Evolutionary conservation across 192 early-diverging fungal species (phyloP).

Genomic region (Rhizophagus clarus): DNA sequence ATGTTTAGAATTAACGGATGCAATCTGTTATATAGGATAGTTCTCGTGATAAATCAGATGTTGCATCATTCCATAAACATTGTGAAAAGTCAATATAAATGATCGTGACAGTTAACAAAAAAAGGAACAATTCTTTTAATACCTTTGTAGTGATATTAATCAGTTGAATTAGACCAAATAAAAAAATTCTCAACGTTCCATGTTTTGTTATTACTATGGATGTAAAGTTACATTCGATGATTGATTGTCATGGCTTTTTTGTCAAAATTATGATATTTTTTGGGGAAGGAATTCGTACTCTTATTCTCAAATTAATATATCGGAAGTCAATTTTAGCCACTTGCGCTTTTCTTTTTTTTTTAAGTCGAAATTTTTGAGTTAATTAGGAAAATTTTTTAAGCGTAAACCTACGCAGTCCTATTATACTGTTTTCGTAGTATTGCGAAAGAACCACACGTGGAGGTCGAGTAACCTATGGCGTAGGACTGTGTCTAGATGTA

Average conservation of each 20-base stretch:
- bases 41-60: too few species aligned
- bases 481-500: too few species aligned
- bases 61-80: not conserved
- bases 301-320: not conserved
- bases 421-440: too few species aligned
- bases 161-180: not conserved
- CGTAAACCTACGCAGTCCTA: too few species aligned
- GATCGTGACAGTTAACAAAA: not conserved
- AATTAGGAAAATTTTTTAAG: too few species aligned
- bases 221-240: not conserved
- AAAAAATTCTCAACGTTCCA: not conserved
- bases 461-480: too few species aligned
- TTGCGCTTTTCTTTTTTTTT: too few species aligned
- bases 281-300: not conserved
- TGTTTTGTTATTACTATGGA: not conserved
- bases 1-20: not conserved
- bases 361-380: not conserved
- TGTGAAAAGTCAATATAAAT: conserved; percentile 10
- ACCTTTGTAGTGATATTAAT: not conserved
- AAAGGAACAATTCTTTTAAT: too few species aligned
- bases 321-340: not conserved
- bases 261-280: not conserved
- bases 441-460: too few species aligned
- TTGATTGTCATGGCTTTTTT: not conserved
- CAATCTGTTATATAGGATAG: not conserved